Percentiles rank a stretch among this genome's conserved stretches.
Conservation (phyloP, 306 rosid species). For the Quercus alba region DNA sequence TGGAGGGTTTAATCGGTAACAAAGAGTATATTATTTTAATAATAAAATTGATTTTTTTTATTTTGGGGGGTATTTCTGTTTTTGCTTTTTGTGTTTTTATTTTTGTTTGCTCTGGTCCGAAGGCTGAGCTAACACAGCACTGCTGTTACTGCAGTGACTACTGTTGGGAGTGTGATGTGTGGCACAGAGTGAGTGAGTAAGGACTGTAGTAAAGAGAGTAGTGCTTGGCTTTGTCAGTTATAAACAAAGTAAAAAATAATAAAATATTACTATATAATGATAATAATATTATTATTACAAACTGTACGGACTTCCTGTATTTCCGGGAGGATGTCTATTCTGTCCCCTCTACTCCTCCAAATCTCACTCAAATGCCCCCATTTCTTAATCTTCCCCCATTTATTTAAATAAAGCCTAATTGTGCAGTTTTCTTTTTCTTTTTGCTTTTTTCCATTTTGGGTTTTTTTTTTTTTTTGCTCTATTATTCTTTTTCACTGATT, state of each 20-base stretch:
- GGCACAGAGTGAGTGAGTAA: slow-evolving; percentile 38
- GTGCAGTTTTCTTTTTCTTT: not conserved
- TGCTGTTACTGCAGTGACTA: slow-evolving; percentile 72
- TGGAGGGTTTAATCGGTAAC: slow-evolving; percentile 17
- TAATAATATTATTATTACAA: too few species aligned
- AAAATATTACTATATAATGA: too few species aligned
- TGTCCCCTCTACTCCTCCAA: slow-evolving; percentile 90
- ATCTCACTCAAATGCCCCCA: slow-evolving; percentile 64
- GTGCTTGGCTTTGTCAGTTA: slow-evolving; percentile 31
- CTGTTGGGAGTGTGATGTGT: slow-evolving; percentile 79
- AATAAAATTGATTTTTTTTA: slow-evolving; percentile 22
- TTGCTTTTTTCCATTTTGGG: not conserved
- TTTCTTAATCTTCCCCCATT: not conserved
- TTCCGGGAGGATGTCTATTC: slow-evolving; percentile 96
- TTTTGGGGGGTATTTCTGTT: not conserved
- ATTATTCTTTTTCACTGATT: too few species aligned
- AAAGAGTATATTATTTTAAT: not conserved
- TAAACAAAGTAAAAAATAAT: too few species aligned
- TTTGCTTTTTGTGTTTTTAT: not conserved
- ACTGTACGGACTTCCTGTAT: slow-evolving; percentile 84
- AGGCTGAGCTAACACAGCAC: slow-evolving; percentile 51
- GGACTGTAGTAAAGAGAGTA: not conserved
- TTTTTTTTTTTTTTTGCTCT: not conserved
- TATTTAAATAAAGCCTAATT: not conserved
- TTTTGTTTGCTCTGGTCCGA: slow-evolving; percentile 24